A percentile compares a stretch with the other conserved stretches of the same genome.
phyloP scores from a whole-genome alignment of 148 eudicot species.

The Mesembryanthemum crystallinum region DNA sequence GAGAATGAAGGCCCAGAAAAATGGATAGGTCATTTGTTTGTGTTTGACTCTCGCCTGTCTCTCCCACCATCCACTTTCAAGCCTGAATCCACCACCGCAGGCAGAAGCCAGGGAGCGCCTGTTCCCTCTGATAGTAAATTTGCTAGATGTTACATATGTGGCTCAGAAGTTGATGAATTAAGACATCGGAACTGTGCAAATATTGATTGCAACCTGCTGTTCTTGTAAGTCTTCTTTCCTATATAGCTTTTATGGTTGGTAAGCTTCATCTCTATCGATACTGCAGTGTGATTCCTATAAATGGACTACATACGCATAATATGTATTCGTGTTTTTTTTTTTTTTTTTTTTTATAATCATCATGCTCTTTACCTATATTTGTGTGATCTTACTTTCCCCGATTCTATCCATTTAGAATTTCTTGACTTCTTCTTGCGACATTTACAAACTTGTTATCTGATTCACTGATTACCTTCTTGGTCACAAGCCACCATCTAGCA shows the following conservation, averaged over 20 bases:
- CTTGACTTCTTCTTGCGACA: neutral
- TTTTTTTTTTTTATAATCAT: neutral
- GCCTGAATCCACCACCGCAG: conserved; percentile 41
- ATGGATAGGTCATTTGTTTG: conserved; percentile 91
- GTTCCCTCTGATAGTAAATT: conserved; percentile 36
- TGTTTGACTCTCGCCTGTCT: conserved; percentile 88
- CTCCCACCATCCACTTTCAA: conserved; percentile 81
- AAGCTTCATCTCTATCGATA: neutral
- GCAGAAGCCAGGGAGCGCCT: conserved; percentile 21
- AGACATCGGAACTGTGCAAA: conserved; percentile 96
- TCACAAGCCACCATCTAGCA: neutral
- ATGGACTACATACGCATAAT: too few relatives aligned
- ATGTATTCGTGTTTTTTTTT: too few relatives aligned
- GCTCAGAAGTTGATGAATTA: conserved; percentile 65
- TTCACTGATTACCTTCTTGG: neutral
- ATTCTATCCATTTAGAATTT: neutral
- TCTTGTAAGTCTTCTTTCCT: conserved; percentile 61
- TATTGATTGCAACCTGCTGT: conserved; percentile 93
- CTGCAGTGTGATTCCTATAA: neutral
- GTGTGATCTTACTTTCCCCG: neutral
- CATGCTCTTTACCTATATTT: neutral
- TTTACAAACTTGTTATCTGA: too few relatives aligned
- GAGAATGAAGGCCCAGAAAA: conserved; percentile 68
- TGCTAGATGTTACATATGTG: conserved; percentile 80
- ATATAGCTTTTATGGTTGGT: neutral